phyloP scores from a whole-genome alignment of 169 alveolate genomes.

The Plasmodium knowlesi region DNA sequence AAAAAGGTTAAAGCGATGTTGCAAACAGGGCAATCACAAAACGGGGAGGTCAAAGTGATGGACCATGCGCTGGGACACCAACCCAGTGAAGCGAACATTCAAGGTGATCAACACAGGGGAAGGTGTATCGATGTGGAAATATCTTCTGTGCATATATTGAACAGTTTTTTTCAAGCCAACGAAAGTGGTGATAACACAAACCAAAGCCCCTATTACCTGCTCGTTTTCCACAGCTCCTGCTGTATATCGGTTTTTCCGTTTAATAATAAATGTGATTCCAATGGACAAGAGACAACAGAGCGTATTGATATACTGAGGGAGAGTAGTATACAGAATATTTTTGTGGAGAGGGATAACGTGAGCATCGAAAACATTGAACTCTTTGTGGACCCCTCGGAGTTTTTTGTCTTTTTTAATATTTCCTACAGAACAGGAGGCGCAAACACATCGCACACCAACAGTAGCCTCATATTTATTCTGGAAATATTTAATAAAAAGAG shows the following conservation, averaged over 20 bases:
- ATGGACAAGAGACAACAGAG: background rate
- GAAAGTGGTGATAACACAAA: background rate
- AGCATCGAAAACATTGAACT: slow-evolving; percentile 40
- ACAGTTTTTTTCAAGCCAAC: slow-evolving; percentile 5
- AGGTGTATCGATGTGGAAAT: slow-evolving; percentile 2
- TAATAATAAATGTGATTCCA: background rate
- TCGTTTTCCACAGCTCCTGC: slow-evolving; percentile 47
- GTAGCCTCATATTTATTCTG: slow-evolving; percentile 39
- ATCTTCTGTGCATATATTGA: slow-evolving; percentile 41
- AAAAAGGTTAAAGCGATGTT: background rate
- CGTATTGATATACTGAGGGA: slow-evolving; percentile 38
- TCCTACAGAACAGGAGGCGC: background rate
- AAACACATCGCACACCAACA: background rate
- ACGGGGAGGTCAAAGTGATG: background rate
- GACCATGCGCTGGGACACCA: background rate
- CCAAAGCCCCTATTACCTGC: slow-evolving; percentile 12
- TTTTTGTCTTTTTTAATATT: slow-evolving; percentile 56
- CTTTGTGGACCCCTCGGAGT: slow-evolving; percentile 72
- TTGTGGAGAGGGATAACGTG: background rate
- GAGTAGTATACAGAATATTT: slow-evolving; percentile 38
- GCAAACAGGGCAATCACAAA: background rate
- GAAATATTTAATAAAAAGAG: slow-evolving; percentile 71
- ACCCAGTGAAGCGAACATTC: background rate
- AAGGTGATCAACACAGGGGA: background rate
- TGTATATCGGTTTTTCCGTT: slow-evolving; percentile 63